Conservation (phyloP, 305 asterid species). For the Fraxinus xanthoxyloides region DNA sequence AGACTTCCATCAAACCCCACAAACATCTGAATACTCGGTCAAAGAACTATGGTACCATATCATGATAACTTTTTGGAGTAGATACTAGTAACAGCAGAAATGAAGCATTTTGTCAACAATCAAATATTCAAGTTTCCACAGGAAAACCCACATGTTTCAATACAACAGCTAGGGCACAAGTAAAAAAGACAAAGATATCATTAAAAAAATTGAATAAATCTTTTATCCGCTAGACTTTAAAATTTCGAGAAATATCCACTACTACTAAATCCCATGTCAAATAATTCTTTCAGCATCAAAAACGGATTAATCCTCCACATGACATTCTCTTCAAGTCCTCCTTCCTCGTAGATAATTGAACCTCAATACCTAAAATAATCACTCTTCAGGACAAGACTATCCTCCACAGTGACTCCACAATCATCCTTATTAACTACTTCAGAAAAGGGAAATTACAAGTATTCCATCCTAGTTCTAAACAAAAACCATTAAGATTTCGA, state of each 20-base stretch:
- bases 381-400: background rate
- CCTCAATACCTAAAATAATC: background rate
- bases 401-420: background rate
- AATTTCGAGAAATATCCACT: background rate
- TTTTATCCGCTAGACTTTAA: background rate
- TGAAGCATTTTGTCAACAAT: background rate
- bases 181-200: background rate
- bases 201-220: background rate
- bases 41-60: background rate
- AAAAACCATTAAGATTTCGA: background rate
- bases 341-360: background rate
- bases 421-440: background rate
- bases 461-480: background rate
- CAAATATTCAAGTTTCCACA: background rate
- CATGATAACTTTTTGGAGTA: background rate
- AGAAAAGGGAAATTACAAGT: background rate
- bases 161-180: background rate
- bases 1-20: background rate
- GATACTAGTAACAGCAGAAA: background rate
- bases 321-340: constrained; percentile 1
- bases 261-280: background rate
- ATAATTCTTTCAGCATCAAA: background rate
- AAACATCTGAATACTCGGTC: background rate
- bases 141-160: background rate
- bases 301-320: background rate